phyloP scores from a whole-genome alignment of 1,284 basidiomycete genomes.

The Cutaneotrichosporon cavernicola region DNA sequence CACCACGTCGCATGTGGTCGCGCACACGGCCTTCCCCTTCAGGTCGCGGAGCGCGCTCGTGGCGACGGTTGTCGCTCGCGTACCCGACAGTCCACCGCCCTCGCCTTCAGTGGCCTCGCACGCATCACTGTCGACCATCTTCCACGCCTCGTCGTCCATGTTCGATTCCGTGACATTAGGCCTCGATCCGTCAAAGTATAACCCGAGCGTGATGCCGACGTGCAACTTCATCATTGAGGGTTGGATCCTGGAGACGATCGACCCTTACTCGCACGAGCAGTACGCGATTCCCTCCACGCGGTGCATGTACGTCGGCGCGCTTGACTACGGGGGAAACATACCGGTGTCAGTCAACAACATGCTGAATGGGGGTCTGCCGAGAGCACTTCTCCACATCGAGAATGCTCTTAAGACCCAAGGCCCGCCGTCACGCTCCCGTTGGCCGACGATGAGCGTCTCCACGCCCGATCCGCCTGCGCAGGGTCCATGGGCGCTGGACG shows the following conservation, averaged over 20 bases:
- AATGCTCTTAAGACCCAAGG: conserved; percentile 61
- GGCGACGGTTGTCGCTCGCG: conserved; percentile 70
- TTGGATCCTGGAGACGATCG: conserved; percentile 95
- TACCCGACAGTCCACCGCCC: conserved; percentile 54
- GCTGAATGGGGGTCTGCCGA: conserved; percentile 73
- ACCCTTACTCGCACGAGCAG: conserved; percentile 93
- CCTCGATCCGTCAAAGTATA: conserved; percentile 66
- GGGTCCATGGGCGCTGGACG: conserved; percentile 42
- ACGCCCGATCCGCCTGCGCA: conserved; percentile 34
- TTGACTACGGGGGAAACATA: conserved; percentile 85
- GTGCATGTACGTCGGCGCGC: conserved; percentile 80
- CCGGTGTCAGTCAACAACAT: conserved; percentile 83
- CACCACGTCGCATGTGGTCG: conserved; percentile 56
- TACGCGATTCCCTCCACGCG: conserved; percentile 92
- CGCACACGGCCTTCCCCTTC: conserved; percentile 82
- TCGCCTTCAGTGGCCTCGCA: conserved; percentile 52
- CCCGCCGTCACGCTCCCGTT: conserved; percentile 64
- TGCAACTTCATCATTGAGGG: conserved; percentile 86
- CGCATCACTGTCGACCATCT: conserved; percentile 59
- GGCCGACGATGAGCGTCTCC: conserved; percentile 58
- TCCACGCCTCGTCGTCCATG: conserved; percentile 69
- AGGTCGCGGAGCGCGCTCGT: conserved; percentile 83
- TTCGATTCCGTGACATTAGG: conserved; percentile 66
- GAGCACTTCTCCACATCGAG: conserved; percentile 69
- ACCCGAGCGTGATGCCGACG: conserved; percentile 69